phyloP scores from a whole-genome alignment of 306 rosid genomes.

The Quillaja saponaria region DNA sequence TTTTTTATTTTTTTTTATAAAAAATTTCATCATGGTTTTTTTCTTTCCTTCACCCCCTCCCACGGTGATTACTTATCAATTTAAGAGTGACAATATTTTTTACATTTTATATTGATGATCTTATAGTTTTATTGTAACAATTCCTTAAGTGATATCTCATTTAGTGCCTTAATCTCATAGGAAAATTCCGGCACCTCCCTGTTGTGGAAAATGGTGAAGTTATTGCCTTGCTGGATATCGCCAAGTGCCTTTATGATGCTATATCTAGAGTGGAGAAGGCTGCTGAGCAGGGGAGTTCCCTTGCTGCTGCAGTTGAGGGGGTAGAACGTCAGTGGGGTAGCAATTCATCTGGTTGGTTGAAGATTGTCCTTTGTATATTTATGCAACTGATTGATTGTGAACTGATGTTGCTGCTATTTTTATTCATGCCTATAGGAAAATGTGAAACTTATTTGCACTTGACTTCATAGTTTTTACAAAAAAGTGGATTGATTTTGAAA shows the following conservation, averaged over 20 bases:
- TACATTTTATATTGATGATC: constrained; percentile 11
- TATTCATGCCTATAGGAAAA: not conserved
- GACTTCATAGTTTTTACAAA: constrained; percentile 4
- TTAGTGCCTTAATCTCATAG: constrained; percentile 40
- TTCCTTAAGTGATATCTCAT: constrained; percentile 19
- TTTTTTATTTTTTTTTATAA: not conserved
- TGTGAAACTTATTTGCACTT: constrained; percentile 2
- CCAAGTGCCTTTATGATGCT: constrained; percentile 94
- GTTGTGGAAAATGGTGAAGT: constrained; percentile 97
- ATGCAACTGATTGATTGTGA: constrained; percentile 18
- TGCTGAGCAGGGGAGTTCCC: constrained; percentile 83
- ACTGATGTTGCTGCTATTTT: constrained; percentile 14
- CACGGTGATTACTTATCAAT: not conserved
- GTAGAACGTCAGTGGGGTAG: constrained; percentile 80
- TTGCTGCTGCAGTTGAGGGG: constrained; percentile 94
- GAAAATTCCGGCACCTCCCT: constrained; percentile 97
- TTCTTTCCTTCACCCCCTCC: not conserved
- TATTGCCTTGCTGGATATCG: constrained; percentile 87
- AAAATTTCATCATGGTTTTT: constrained; percentile 1
- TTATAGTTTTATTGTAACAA: constrained; percentile 6
- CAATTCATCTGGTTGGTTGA: constrained; percentile 61
- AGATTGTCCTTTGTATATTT: constrained; percentile 19
- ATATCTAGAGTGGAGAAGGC: constrained; percentile 94
- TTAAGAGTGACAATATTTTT: not conserved
- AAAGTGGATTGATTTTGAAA: not conserved